Evolutionary conservation across 768 basidiomycete genomes (phyloP).

Genomic region (Pleurotus giganteus): DNA sequence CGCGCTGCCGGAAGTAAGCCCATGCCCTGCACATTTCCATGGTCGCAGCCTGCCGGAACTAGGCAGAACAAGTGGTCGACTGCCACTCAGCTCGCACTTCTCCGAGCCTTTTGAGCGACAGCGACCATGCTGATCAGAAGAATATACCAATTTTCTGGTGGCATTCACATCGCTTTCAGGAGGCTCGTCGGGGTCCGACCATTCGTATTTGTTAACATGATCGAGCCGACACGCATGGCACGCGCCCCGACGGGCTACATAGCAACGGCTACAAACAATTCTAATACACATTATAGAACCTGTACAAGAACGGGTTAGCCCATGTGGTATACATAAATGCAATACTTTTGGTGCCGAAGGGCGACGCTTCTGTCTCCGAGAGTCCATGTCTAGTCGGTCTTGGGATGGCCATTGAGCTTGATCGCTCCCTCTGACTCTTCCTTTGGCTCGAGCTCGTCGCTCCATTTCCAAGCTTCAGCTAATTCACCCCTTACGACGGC

Average conservation of each 20-base stretch:
- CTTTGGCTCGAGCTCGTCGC: slow-evolving; percentile 52
- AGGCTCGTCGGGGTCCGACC: slow-evolving; percentile 2
- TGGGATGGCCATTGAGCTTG: background rate
- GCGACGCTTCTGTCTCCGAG: slow-evolving; percentile 13
- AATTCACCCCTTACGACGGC: slow-evolving; percentile 68
- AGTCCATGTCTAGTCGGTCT: slow-evolving; percentile 12
- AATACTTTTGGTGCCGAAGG: slow-evolving; percentile 12
- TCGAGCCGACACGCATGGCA: slow-evolving; percentile 4
- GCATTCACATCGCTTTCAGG: slow-evolving; percentile 5
- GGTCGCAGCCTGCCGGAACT: slow-evolving; percentile 6
- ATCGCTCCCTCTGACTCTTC: slow-evolving; percentile 11
- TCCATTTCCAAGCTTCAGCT: slow-evolving; percentile 68
- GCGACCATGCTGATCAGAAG: slow-evolving; percentile 8
- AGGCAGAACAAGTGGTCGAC: background rate
- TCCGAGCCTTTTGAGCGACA: background rate
- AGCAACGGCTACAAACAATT: background rate
- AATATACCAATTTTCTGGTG: background rate
- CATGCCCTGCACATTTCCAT: background rate
- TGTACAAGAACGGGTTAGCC: background rate
- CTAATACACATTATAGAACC: background rate
- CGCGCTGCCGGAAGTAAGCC: background rate
- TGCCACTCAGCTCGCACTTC: background rate
- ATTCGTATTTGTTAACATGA: background rate
- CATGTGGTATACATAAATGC: background rate
- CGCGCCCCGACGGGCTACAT: background rate